A percentile compares a stretch with the other conserved stretches of the same genome.
Conservation (phyloP, 495 filamentous ascomycete genomes). For the Hypoxylon crocopeplum region DNA sequence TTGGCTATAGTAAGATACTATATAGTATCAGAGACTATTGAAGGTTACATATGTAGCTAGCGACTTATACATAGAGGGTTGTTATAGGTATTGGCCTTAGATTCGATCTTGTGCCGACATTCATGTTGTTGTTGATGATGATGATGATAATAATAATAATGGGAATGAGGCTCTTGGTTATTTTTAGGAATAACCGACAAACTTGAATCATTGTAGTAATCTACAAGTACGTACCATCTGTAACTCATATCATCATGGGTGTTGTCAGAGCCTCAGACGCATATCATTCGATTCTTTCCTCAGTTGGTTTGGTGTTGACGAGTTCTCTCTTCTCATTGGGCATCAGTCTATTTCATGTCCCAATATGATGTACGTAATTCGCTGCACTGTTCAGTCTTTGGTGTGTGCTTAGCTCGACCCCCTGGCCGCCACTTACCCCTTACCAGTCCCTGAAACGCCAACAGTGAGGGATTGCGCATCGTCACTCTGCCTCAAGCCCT, state of each 20-base stretch:
- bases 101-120: too few relatives aligned
- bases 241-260: conserved; percentile 16
- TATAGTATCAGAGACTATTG: too few relatives aligned
- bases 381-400: conserved; percentile 10
- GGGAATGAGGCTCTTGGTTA: conserved; percentile 9
- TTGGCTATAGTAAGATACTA: too few relatives aligned
- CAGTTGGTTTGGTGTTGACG: conserved; percentile 25
- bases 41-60: too few relatives aligned
- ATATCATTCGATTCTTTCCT: conserved; percentile 34
- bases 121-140: not conserved
- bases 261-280: conserved; percentile 37
- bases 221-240: conserved; percentile 14
- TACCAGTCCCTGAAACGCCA: conserved; percentile 51
- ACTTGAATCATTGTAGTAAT: conserved; percentile 13
- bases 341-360: conserved; percentile 2
- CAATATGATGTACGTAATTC: conserved; percentile 14
- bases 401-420: conserved; percentile 8
- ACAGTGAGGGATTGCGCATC: conserved; percentile 46
- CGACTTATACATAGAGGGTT: too few relatives aligned
- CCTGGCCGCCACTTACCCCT: conserved; percentile 25
- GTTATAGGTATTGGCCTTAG: too few relatives aligned
- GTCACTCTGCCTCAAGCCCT: conserved; percentile 17
- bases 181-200: not conserved
- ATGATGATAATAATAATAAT: too few relatives aligned
- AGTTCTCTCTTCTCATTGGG: conserved; percentile 28